A percentile compares a stretch with the other conserved stretches of the same genome.
These are phyloP conservation scores for Xylaria scruposa DNA, from an alignment of 495 filamentous ascomycete species.

Conservation along the genomic window DNA sequence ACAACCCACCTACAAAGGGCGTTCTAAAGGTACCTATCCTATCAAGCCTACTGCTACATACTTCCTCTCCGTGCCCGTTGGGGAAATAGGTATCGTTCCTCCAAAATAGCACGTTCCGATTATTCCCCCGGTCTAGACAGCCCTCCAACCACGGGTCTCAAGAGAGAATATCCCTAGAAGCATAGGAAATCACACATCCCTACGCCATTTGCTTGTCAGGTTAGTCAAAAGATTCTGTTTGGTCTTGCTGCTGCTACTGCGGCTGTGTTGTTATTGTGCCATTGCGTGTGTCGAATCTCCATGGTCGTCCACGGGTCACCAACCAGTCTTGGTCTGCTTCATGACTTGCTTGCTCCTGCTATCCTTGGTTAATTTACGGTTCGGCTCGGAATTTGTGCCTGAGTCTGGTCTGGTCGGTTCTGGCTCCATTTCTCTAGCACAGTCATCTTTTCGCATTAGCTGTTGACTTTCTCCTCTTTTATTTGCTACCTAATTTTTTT, in stretches of 20 bases:
- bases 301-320: neutral
- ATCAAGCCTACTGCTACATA: neutral
- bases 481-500: conserved; percentile 26
- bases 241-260: neutral
- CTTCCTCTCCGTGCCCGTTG: conserved; percentile 19
- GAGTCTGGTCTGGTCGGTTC: conserved; percentile 23
- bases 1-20: neutral
- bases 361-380: conserved; percentile 28
- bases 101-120: conserved; percentile 19
- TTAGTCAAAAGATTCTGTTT: conserved; percentile 9
- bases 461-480: conserved; percentile 28
- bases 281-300: conserved; percentile 7
- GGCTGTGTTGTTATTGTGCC: neutral
- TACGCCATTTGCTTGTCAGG: conserved; percentile 9
- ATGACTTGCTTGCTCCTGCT: conserved; percentile 25
- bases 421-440: conserved; percentile 25
- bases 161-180: neutral
- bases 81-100: conserved; percentile 18
- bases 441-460: conserved; percentile 30
- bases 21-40: neutral
- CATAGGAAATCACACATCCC: neutral
- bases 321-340: conserved; percentile 1
- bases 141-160: neutral
- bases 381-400: conserved; percentile 29
- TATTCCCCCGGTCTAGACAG: conserved; percentile 8